Evolutionary conservation across 2,329 filamentous ascomycete genomes (phyloP).

Genomic region (Penicillium sp.): DNA sequence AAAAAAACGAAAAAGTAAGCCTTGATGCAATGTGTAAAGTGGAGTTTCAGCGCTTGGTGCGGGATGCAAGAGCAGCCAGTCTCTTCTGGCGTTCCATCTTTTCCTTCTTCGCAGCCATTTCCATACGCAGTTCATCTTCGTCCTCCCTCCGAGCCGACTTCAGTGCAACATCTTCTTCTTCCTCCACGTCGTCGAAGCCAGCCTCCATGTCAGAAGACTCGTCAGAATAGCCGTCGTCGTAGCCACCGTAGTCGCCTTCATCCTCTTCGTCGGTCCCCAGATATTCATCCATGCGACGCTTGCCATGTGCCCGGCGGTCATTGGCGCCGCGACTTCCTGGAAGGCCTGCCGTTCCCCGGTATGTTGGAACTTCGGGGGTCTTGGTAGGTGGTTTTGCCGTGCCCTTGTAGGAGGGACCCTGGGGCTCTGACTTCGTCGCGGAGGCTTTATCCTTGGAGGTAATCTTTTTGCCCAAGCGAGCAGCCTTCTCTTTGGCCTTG

Average conservation of each 20-base stretch:
- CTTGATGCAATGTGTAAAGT: background rate
- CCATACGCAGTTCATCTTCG: constrained; percentile 44
- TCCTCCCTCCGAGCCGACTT: constrained; percentile 46
- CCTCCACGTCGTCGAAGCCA: constrained; percentile 46
- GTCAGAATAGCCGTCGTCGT: constrained; percentile 46
- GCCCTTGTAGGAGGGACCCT: constrained; percentile 38
- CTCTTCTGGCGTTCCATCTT: constrained; percentile 48
- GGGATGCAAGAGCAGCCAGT: constrained; percentile 39
- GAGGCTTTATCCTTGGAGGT: constrained; percentile 21
- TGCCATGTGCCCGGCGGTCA: constrained; percentile 31
- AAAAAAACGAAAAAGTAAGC: constrained; percentile 12
- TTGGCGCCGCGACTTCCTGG: constrained; percentile 26
- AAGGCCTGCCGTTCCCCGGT: constrained; percentile 45
- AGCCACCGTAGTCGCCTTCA: constrained; percentile 42
- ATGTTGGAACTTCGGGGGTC: constrained; percentile 28
- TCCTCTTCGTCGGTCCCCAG: constrained; percentile 50
- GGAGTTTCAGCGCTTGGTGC: constrained; percentile 27
- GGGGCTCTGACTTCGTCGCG: constrained; percentile 33
- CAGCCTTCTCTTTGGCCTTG: constrained; percentile 41
- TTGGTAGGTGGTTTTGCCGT: constrained; percentile 34
- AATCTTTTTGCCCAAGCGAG: constrained; percentile 31
- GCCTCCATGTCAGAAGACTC: constrained; percentile 53
- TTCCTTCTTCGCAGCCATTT: constrained; percentile 46
- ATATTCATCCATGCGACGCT: constrained; percentile 42
- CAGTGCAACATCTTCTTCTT: constrained; percentile 45